Evolutionary conservation across 805 yeast genomes (phyloP), one percentile per base, ranked within the genome.

Genomic region (Kluyveromyces wickerhamii): DNA sequence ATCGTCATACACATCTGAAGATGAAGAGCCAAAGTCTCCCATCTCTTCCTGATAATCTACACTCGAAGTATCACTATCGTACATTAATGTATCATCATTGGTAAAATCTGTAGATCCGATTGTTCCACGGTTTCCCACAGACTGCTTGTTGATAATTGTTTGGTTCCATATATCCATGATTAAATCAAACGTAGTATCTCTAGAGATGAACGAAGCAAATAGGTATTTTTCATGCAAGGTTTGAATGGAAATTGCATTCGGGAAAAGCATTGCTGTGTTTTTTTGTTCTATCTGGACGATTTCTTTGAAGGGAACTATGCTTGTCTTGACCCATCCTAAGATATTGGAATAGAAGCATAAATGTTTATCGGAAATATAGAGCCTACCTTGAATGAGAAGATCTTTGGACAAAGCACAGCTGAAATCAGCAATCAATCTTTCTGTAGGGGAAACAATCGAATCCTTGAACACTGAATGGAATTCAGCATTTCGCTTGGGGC

Each of bases 341-440:
- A 80, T 69, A 43, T 77, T 79, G 1, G 85, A 75, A 43, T 76
- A 74, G 56, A 80, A 80, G 45, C 79, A 69, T 12, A 80, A 54
- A 45, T 66, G 68, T 36, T 64, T 61, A 37, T 73, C 74, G 27
- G 77, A 66, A 5, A 80, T 54, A 52, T 73, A 79, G 49, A 80
- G 48, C 41, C 72, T 67, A 12, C 88, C 88, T 42, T 80, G 88
- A 12, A 77, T 65, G 21, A 80, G 56, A 25, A 80, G 75, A 44
- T 80, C 87, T 35, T 71, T 66, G 13, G 77, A 74, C 20, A 71
- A 61, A 0, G 87, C 87, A 59, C 87, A 79, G 13, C 74, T 67
- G 47, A 62, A 74, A 42, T 77, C 85, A 18, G 69, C 75, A 26
- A 79, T 62, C n/a, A 78, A 61, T 20, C 64, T 55, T 45, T 79